Evolutionary conservation across 192 early-diverging fungal genomes (phyloP), one percentile per base, ranked within the genome.

Genomic region (Podila minutissima): DNA sequence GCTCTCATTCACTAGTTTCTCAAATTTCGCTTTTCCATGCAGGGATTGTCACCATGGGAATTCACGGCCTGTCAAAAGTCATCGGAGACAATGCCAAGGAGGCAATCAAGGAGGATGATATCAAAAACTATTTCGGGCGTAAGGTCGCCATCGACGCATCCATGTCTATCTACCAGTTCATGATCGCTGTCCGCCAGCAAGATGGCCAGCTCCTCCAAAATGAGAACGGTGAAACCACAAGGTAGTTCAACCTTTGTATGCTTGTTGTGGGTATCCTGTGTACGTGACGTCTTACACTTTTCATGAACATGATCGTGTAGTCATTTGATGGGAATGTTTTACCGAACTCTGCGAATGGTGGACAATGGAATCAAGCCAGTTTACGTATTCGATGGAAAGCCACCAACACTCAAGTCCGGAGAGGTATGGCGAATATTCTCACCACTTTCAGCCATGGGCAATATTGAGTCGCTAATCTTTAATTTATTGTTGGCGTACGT

Each of bases 361-460:
- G 97, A 99, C 69, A 96, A 92, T 66, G 98, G 98, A 31, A 92
- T 99, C 71, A 98, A 98, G 83, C 97, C 97, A 0, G 86, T 93
- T 2, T 99, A 99, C 83, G 97, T 99, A 32, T 99, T 99, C 87
- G 98, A 99, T 82, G 98, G 98, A 64, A 97, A 97, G 72, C 97
- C 98, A 35, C 98, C 98, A 7, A 91, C 79, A 0, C 74, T 99
- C 83, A 99, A 99, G 77, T 90, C 92, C 12, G 93, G 92, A 51
- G 97, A 99, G 83, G 93, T 95, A 85, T 38, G 72, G 41, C 1
- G 41, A 46, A 46, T 17, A 3, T 46, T 3, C 61, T 48, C 20
- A 15, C 13, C 2, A 2, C 33, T 33, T 20, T 59, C 50, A 10
- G 29, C 22, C 19, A 0, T 55, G 2, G n/a, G 5, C 3, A 55